These are phyloP conservation scores for Trichosphaerium sp. DNA, from an alignment of 78 protist species.

Conservation along the genomic window DNA sequence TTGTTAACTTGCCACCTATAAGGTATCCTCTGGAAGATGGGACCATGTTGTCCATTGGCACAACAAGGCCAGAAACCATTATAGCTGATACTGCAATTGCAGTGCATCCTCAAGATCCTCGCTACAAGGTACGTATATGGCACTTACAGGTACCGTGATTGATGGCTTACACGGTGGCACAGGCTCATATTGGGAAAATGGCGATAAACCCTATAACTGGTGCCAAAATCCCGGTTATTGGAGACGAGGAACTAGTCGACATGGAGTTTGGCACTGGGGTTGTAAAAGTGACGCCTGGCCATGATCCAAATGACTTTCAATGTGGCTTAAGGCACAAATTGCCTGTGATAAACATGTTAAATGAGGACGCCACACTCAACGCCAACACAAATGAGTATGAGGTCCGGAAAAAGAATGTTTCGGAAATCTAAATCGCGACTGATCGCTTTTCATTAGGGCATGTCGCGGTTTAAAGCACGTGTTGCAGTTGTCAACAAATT, in stretches of 20 bases:
- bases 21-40: neutral
- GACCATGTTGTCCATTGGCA: constrained; percentile 51
- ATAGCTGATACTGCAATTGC: constrained; percentile 87
- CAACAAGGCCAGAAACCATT: constrained; percentile 93
- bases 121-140: constrained; percentile 29
- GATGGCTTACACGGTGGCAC: neutral
- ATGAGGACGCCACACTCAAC: constrained; percentile 67
- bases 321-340: constrained; percentile 85
- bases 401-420: neutral
- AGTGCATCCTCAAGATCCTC: constrained; percentile 71
- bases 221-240: constrained; percentile 73
- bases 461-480: constrained; percentile 66
- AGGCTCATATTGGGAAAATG: constrained; percentile 41
- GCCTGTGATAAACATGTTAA: constrained; percentile 54
- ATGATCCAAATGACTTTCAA: constrained; percentile 95
- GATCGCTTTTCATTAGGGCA: neutral
- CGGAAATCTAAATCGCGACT: neutral
- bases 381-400: neutral
- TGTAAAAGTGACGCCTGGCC: constrained; percentile 78
- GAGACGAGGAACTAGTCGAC: constrained; percentile 82
- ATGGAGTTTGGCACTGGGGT: constrained; percentile 83
- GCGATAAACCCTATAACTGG: constrained; percentile 63
- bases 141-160: neutral
- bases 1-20: too few species aligned
- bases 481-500: constrained; percentile 40